Evolutionary conservation across 371 early-diverging fungal species (phyloP), one percentile per base, ranked within the genome.

Genomic region (Syncephalastrum racemosum): DNA sequence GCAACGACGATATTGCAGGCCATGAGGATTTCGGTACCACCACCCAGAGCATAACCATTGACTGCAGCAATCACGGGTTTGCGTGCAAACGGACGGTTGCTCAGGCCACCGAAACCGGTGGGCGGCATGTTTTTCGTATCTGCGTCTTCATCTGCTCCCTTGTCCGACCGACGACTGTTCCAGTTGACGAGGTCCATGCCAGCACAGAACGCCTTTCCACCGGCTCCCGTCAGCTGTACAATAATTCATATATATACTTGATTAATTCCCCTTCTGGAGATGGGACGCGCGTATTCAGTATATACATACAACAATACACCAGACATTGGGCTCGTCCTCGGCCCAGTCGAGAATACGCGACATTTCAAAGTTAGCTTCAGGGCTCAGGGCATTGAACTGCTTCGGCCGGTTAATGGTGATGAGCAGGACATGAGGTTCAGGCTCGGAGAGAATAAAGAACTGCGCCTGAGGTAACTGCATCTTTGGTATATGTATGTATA

Each of bases 21-120:
- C 19, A 68, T 47, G 2, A 64, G 55, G 41, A 79, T 73, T 48
- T 81, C 81, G 50, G 73, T 73, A 43, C 81, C 80, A 39, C 80
- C 80, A 53, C 75, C 78, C 8, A 80, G 52, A 36, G 77, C 75
- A 53, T 64, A 73, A 8, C 80, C 80, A 64, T 80, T 69, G 19
- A 80, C 80, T 18, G 80, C 80, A 54, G 77, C 77, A 66, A 80
- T 77, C 4, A 80, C 59, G n/a, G 80, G 80, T 50, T 80, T 80
- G 4, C 75, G 56, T 4, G 63, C 65, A 25, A 54, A 48, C 10
- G 62, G 64, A 13, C 80, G 67, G 48, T 74, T 68, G 31, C 73
- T 75, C 10, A 80, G 36, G 15, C 80, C 80, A 47, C 66, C 80
- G 44, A 80, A 80, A 4, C 80, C 80, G 15, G 70, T 64, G 1